These are phyloP conservation scores for Lentinula boryana DNA, from an alignment of 768 basidiomycete genomes.

Conservation along the genomic window DNA sequence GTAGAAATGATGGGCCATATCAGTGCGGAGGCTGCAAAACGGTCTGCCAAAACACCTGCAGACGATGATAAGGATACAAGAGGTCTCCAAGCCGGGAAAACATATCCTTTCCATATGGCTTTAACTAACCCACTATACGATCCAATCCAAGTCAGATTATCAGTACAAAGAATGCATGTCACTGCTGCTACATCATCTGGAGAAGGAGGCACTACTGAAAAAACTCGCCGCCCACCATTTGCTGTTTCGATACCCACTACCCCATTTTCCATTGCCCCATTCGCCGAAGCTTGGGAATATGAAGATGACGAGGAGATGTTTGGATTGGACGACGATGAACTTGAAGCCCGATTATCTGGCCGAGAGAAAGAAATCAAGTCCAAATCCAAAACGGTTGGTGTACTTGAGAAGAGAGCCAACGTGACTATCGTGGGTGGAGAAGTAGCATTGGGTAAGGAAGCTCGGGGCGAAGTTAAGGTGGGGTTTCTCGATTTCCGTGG, in stretches of 20 bases:
- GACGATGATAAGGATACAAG: constrained; percentile 33
- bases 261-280: constrained; percentile 80
- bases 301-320: constrained; percentile 95
- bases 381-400: constrained; percentile 59
- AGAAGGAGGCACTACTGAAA: constrained; percentile 36
- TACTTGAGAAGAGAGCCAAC: constrained; percentile 88
- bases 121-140: constrained; percentile 96
- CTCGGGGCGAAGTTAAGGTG: constrained; percentile 74
- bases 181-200: constrained; percentile 30
- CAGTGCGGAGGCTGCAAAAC: constrained; percentile 33
- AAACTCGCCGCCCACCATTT: constrained; percentile 66
- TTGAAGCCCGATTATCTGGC: constrained; percentile 26
- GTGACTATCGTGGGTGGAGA: constrained; percentile 86
- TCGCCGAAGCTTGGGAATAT: constrained; percentile 97
- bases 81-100: constrained; percentile 67
- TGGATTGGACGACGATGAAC: constrained; percentile 39
- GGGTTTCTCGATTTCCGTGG: constrained; percentile 15
- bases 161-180: constrained; percentile 63
- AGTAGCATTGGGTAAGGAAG: constrained; percentile 78
- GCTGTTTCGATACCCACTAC: constrained; percentile 74
- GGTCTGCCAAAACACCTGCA: constrained; percentile 27
- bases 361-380: constrained; percentile 42
- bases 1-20: constrained; percentile 26
- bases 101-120: constrained; percentile 84
- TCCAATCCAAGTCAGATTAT: constrained; percentile 86